Evolutionary conservation across 2,329 filamentous ascomycete species (phyloP).

Genomic region (Simplicillium sp.): DNA sequence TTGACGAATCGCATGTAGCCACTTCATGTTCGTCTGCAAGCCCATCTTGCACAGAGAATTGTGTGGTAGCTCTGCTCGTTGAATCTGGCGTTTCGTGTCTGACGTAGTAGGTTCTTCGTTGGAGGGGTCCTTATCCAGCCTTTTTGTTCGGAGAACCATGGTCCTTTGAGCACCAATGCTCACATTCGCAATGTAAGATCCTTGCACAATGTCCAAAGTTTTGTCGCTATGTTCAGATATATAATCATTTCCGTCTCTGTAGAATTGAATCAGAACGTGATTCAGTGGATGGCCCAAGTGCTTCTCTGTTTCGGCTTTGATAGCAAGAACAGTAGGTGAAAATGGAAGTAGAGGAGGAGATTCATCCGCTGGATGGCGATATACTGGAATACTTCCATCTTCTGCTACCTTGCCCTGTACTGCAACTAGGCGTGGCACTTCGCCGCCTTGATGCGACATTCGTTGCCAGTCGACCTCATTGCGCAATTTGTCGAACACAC

Average conservation of each 20-base stretch:
- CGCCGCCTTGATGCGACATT: conserved; percentile 87
- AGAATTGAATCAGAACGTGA: conserved; percentile 86
- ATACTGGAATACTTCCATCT: conserved; percentile 76
- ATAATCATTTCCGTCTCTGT: conserved; percentile 79
- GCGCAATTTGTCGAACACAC: conserved; percentile 60
- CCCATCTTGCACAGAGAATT: conserved; percentile 85
- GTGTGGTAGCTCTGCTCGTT: conserved; percentile 70
- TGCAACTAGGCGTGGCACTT: conserved; percentile 83
- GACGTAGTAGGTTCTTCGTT: conserved; percentile 8
- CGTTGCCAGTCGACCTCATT: conserved; percentile 77
- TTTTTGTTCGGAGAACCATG: conserved; percentile 84
- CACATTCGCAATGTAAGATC: conserved; percentile 82
- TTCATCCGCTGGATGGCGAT: conserved; percentile 88
- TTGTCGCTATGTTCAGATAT: conserved; percentile 98
- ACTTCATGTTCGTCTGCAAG: conserved; percentile 69
- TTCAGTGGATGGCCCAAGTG: conserved; percentile 74
- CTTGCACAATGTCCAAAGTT: conserved; percentile 77
- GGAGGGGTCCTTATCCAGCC: conserved; percentile 33
- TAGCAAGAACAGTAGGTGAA: conserved; percentile 58
- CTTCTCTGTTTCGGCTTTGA: conserved; percentile 61
- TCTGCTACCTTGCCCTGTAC: conserved; percentile 66
- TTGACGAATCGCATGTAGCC: conserved; percentile 85
- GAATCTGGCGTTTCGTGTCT: conserved; percentile 39
- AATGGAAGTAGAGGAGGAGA: conserved; percentile 70
- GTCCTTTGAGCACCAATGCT: conserved; percentile 86